Evolutionary conservation across 495 filamentous ascomycete genomes (phyloP), one percentile per base, ranked within the genome.

Genomic region (Neurospora sp.): DNA sequence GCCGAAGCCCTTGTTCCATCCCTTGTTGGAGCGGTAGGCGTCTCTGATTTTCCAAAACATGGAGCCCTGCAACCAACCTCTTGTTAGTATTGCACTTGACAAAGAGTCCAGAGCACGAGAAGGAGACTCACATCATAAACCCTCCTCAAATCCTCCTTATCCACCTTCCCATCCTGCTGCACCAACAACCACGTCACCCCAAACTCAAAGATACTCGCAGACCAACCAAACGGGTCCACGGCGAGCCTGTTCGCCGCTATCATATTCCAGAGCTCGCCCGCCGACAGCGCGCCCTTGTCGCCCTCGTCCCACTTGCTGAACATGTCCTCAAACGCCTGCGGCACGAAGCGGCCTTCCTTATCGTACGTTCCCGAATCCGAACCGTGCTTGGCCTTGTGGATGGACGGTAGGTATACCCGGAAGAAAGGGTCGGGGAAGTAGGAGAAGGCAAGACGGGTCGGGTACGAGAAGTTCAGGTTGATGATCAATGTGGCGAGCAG

Each of bases 331-430:
- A 90, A 89, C 13, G 77, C 76, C 79, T 88, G 84, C 69, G 86
- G 87, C 6, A 84, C 72, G 73, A 89, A 88, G 0, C 87, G 80
- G 1, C 88, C 88, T 76, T 90, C 88, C 10, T 74, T 79, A 76
- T 89, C 87, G 71, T 84, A 89, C 6, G 79, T 82, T 8, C 84
- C 84, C 21, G 80, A 84, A 73, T 89, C 88, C 43, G 82, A 85
- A n/a, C 88, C 88, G 70, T 89, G 87, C 80, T 78, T 90, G 59
- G 81, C 84, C 77, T 87, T 89, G 78, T 89, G 86, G 45, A 90
- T 85, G 4, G 78, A 79, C 2, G 75, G 73, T 1, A 86, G 74
- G 72, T 84, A 89, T 36, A 90, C 77, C 9, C 89, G 78, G 79
- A 89, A 90, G 17, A 28, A 76, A 4, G 73, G 72, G 21, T 79